A percentile compares a stretch with the other conserved stretches of the same genome.
phyloP scores from a whole-genome alignment of 2,329 filamentous ascomycete species.

The Alternaria sp. region DNA sequence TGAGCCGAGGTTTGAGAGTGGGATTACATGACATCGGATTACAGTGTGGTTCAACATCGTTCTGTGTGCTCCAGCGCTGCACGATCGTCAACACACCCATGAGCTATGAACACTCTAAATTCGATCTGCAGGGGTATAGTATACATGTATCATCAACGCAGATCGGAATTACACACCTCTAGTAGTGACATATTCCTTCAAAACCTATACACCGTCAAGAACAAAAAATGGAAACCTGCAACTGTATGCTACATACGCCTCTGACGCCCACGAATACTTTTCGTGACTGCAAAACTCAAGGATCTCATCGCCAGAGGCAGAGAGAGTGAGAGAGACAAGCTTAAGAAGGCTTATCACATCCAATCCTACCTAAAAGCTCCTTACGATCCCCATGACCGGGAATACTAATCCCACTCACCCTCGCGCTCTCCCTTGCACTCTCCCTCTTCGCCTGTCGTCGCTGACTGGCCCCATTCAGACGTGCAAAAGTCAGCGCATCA shows the following conservation, averaged over 20 bases:
- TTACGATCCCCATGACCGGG: conserved; percentile 79
- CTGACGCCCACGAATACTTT: conserved; percentile 25
- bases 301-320: neutral
- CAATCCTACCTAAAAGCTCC: conserved; percentile 82
- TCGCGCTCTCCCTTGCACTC: conserved; percentile 63
- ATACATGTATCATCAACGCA: conserved; percentile 9
- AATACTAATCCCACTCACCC: conserved; percentile 65
- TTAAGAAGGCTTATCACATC: conserved; percentile 73
- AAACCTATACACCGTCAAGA: neutral
- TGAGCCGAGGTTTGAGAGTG: neutral
- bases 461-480: conserved; percentile 50
- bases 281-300: neutral
- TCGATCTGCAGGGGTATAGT: conserved; percentile 16
- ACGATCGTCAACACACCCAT: neutral
- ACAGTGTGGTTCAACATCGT: no score
- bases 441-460: conserved; percentile 63
- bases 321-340: neutral
- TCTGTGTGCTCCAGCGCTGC: no score
- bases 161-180: neutral
- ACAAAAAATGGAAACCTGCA: neutral
- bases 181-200: neutral
- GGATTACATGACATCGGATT: neutral
- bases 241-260: neutral
- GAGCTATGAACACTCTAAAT: neutral
- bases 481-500: conserved; percentile 73